Percentiles rank a stretch among this genome's conserved stretches.
Evolutionary conservation across 164 flowering plant species (phyloP).

Genomic region (Tetracentron sinense): DNA sequence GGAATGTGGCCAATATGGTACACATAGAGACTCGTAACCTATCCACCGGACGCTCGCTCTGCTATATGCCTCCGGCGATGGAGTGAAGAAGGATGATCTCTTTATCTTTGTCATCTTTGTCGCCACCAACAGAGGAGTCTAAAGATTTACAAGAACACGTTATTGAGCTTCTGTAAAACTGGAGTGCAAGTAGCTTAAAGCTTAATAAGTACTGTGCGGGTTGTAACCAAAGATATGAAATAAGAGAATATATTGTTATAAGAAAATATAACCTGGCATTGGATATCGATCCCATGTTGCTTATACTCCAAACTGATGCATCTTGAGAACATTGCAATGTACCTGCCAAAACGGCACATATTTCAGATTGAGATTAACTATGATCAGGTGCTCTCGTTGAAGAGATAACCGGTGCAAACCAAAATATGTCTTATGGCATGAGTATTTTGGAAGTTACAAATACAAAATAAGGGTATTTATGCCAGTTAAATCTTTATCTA

Average conservation of each 20-base stretch:
- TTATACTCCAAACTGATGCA: constrained; percentile 46
- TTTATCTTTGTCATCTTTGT: constrained; percentile 34
- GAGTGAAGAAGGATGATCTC: constrained; percentile 25
- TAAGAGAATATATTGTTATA: too few species aligned
- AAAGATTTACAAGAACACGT: neutral
- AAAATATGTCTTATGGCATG: too few species aligned
- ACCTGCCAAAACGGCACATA: too few species aligned
- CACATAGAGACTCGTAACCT: constrained; percentile 28
- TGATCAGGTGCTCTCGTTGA: too few species aligned
- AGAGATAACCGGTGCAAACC: too few species aligned
- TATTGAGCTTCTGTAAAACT: neutral
- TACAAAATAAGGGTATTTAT: too few species aligned
- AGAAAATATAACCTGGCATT: constrained; percentile 80
- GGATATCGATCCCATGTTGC: constrained; percentile 52
- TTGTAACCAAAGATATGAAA: too few species aligned
- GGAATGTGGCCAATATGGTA: constrained; percentile 36
- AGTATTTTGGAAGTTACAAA: too few species aligned
- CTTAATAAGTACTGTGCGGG: too few species aligned
- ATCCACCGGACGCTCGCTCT: constrained; percentile 32
- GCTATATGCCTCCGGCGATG: constrained; percentile 30
- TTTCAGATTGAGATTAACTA: too few species aligned
- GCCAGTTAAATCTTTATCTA: too few species aligned
- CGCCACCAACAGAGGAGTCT: constrained; percentile 27
- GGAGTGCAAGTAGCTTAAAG: too few species aligned
- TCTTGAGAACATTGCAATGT: constrained; percentile 45